These are phyloP conservation scores for Lactarius pseudohatsudake DNA, from an alignment of 768 basidiomycete species.

Conservation along the genomic window DNA sequence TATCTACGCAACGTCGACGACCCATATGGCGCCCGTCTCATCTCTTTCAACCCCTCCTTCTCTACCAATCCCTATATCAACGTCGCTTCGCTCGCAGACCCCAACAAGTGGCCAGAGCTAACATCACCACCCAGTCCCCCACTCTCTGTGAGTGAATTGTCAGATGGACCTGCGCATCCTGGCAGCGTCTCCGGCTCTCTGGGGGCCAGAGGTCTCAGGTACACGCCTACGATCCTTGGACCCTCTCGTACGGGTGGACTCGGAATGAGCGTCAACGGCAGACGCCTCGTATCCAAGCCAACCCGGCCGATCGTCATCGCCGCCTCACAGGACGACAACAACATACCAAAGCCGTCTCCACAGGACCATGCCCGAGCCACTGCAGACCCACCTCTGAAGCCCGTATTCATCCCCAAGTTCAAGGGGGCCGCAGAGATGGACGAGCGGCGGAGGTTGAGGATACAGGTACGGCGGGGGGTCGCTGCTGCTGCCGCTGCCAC, in stretches of 20 bases:
- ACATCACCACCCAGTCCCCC: slow-evolving; percentile 66
- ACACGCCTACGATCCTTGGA: slow-evolving; percentile 89
- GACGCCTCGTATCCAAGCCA: slow-evolving; percentile 8
- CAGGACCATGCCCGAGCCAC: slow-evolving; percentile 14
- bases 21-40: slow-evolving; percentile 76
- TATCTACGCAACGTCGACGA: slow-evolving; percentile 91
- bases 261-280: slow-evolving; percentile 73
- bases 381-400: slow-evolving; percentile 36
- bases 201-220: slow-evolving; percentile 61
- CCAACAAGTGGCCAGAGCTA: slow-evolving; percentile 84
- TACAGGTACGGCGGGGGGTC: slow-evolving; percentile 57
- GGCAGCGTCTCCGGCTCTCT: slow-evolving; percentile 41
- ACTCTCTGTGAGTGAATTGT: slow-evolving; percentile 64
- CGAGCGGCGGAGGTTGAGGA: slow-evolving; percentile 59
- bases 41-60: slow-evolving; percentile 77
- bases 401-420: slow-evolving; percentile 72
- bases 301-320: background rate
- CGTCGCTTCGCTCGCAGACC: slow-evolving; percentile 76
- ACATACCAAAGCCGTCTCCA: slow-evolving; percentile 12
- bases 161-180: slow-evolving; percentile 40
- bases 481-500: slow-evolving; percentile 31
- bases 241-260: slow-evolving; percentile 61
- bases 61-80: slow-evolving; percentile 80
- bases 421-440: slow-evolving; percentile 89
- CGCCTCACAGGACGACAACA: slow-evolving; percentile 6